These are phyloP conservation scores for Fusarium buharicum DNA, from an alignment of 2,329 filamentous ascomycete genomes.

Conservation along the genomic window DNA sequence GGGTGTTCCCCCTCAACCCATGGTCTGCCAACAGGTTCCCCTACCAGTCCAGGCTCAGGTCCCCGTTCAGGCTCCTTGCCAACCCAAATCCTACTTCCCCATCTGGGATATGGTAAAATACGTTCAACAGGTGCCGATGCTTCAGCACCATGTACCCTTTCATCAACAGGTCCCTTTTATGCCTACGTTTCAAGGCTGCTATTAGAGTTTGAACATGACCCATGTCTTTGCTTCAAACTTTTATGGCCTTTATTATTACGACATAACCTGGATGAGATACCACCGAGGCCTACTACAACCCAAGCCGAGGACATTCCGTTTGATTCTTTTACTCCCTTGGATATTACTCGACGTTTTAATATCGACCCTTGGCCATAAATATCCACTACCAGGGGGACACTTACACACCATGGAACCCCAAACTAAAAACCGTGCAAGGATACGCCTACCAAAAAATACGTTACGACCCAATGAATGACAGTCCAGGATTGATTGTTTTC, in stretches of 20 bases:
- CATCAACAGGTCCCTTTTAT: constrained; percentile 65
- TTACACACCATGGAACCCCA: constrained; percentile 20
- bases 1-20: constrained; percentile 41
- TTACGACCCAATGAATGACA: constrained; percentile 44
- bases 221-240: constrained; percentile 11
- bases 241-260: constrained; percentile 3
- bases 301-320: constrained; percentile 24
- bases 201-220: constrained; percentile 42
- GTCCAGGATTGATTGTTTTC: constrained; percentile 40
- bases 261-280: constrained; percentile 38
- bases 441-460: constrained; percentile 35
- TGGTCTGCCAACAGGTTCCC: constrained; percentile 48
- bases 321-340: constrained; percentile 37
- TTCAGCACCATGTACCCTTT: constrained; percentile 62
- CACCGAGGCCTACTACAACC: constrained; percentile 23
- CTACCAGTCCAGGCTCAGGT: constrained; percentile 50
- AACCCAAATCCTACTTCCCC: constrained; percentile 61
- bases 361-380: constrained; percentile 30
- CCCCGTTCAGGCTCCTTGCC: constrained; percentile 52
- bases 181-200: constrained; percentile 64
- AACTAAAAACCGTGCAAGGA: constrained; percentile 39
- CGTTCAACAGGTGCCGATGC: constrained; percentile 59
- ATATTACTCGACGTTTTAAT: constrained; percentile 40
- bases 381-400: constrained; percentile 7
- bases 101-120: constrained; percentile 66